These are phyloP conservation scores for Beauveria varroae DNA, from an alignment of 2,329 filamentous ascomycete species.

Conservation along the genomic window DNA sequence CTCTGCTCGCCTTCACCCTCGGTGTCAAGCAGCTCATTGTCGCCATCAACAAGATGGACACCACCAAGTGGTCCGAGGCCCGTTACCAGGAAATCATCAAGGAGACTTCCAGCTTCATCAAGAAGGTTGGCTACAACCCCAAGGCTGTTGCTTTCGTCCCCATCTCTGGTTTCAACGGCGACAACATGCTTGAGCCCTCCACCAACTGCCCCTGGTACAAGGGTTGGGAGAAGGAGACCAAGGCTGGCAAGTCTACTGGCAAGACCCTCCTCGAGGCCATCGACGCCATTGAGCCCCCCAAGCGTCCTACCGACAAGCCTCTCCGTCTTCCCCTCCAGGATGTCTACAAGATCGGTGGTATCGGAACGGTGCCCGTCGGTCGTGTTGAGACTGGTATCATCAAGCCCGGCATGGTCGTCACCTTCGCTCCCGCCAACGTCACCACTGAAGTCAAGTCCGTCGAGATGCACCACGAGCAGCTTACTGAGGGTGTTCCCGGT, in stretches of 20 bases:
- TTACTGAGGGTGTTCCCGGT: conserved; percentile 87
- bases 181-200: conserved; percentile 96
- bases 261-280: conserved; percentile 99
- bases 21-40: conserved; percentile 99
- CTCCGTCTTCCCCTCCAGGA: conserved; percentile 99
- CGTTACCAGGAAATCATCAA: conserved; percentile 99
- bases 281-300: conserved; percentile 86
- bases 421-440: conserved; percentile 96
- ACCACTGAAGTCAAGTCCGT: conserved; percentile 99
- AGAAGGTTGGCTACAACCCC: conserved; percentile 99
- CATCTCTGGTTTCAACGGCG: conserved; percentile 99
- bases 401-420: conserved; percentile 88
- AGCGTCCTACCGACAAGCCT: conserved; percentile 96
- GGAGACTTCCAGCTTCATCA: conserved; percentile 99
- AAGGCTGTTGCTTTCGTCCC: conserved; percentile 97
- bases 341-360: conserved; percentile 99
- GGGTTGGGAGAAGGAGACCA: conserved; percentile 96
- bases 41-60: conserved; percentile 99
- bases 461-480: conserved; percentile 99
- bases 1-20: conserved; percentile 98
- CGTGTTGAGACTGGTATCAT: conserved; percentile 99
- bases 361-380: conserved; percentile 98
- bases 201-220: conserved; percentile 99
- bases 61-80: conserved; percentile 92
- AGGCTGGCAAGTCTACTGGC: conserved; percentile 79